Conservation (phyloP, 2,329 filamentous ascomycete species). For the Aspergillus puulaauensis region DNA sequence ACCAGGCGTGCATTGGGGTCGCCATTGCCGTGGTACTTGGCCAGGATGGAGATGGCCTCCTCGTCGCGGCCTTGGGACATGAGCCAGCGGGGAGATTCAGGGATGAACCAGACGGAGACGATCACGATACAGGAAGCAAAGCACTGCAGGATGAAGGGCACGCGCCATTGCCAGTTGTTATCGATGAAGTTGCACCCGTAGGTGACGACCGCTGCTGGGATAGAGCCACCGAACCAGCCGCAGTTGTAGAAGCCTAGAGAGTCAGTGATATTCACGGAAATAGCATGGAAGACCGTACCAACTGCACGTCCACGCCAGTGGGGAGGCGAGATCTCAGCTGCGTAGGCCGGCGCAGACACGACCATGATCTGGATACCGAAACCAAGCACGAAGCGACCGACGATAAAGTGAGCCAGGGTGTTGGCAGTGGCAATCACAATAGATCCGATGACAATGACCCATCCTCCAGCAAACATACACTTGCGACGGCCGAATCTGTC, state of each 20-base stretch:
- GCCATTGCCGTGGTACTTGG: constrained; percentile 29
- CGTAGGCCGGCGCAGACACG: constrained; percentile 50
- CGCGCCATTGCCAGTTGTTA: constrained; percentile 57
- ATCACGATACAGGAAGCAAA: constrained; percentile 59
- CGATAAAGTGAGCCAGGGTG: constrained; percentile 42
- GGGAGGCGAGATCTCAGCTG: constrained; percentile 50
- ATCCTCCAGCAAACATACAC: constrained; percentile 48
- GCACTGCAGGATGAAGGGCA: constrained; percentile 67
- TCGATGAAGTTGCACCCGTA: constrained; percentile 49
- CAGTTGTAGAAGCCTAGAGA: constrained; percentile 51
- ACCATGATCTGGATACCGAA: constrained; percentile 51
- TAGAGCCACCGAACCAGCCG: constrained; percentile 54
- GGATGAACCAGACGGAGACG: constrained; percentile 58
- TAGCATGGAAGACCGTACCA: background rate
- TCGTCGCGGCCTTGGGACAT: constrained; percentile 24
- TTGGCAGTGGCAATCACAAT: constrained; percentile 43
- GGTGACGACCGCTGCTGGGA: constrained; percentile 52
- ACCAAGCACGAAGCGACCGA: constrained; percentile 51
- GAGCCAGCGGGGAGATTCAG: constrained; percentile 18
- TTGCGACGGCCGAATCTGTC: constrained; percentile 47
- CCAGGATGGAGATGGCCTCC: constrained; percentile 23
- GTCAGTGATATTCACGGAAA: background rate
- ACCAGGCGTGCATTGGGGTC: constrained; percentile 25
- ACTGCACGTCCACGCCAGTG: constrained; percentile 50
- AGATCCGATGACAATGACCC: constrained; percentile 48